Base-by-base conservation (phyloP, 2,329 filamentous ascomycete genomes). In the Fusarium globosum region DNA sequence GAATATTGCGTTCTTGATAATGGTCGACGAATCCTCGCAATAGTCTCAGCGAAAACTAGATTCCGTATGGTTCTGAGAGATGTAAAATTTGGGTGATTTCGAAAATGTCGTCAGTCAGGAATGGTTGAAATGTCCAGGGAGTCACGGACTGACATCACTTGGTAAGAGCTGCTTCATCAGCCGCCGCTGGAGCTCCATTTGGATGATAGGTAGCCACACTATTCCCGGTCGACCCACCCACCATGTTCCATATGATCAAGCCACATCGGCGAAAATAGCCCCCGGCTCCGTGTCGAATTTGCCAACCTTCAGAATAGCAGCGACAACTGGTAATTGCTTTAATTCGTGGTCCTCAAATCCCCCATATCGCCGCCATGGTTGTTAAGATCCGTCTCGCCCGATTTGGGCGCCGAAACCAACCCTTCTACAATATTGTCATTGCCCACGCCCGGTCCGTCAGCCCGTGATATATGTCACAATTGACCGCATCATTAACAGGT, bases 401-500 rank as follows among this genome's bases (percentile, higher is more conserved):
- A 82, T 97, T 98, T 82, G 95, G 95, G 81, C 94, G 93, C 82
- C 91, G 89, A 74, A 95, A 97, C 81, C 82, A 90, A n/a, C 96
- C 96, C 6, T 93, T 98, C 78, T 99, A 97, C 88, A 99, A 99
- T 86, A 98, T 99, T 73, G 94, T 98, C 75, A 94, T 99, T 74
- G 90, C 95, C 21, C 96, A 98, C 80, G 95, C 95, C 52, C 92
- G 95, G 94, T 97, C 89, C 74, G 87, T 73, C 36, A 46, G 20
- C n/a, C 42, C 42, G 4, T n/a, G 18, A 43, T 21, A 42, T 6
- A 12, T 35, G 26, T 42, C 61, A 20, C 46, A 55, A 66, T 43
- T 53, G 55, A 49, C 28, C 30, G 26, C 26, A 66, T n/a, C 35
- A 61, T 65, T 57, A 61, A 68, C 48, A 45, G 42, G 14, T 56